Evolutionary conservation across 495 filamentous ascomycete genomes (phyloP).

Genomic region (Podospora comata): DNA sequence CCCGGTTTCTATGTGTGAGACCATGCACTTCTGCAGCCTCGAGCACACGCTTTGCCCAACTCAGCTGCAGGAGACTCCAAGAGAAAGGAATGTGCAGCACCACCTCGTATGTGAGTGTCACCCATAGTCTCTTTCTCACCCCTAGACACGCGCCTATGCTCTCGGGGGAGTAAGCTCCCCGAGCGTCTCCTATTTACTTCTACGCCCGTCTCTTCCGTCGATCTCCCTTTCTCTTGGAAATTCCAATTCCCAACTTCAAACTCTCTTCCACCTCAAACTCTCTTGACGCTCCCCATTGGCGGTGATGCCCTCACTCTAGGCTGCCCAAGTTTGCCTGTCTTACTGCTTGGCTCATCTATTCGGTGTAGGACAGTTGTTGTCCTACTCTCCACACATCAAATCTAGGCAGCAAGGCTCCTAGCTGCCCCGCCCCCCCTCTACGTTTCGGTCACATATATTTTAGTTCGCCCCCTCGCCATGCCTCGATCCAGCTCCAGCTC

Average conservation of each 20-base stretch:
- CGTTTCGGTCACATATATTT: background rate
- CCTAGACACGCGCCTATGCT: background rate
- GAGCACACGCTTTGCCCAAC: conserved; percentile 25
- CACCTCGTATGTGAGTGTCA: conserved; percentile 8
- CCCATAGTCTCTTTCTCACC: background rate
- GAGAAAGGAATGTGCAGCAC: conserved; percentile 7
- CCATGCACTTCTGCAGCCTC: conserved; percentile 26
- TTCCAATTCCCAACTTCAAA: background rate
- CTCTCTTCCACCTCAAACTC: background rate
- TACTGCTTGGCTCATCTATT: conserved; percentile 8
- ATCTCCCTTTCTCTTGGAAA: conserved; percentile 4
- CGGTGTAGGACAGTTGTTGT: conserved; percentile 6
- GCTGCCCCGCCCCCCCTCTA: background rate
- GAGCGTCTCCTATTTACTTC: conserved; percentile 18
- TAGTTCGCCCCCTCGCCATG: conserved; percentile 11
- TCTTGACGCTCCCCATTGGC: background rate
- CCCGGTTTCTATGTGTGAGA: conserved; percentile 20
- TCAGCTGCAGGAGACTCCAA: conserved; percentile 16
- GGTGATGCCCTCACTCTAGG: background rate
- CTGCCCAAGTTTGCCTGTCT: background rate
- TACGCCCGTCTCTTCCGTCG: conserved; percentile 12
- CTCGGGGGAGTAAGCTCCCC: conserved; percentile 13
- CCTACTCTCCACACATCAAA: background rate
- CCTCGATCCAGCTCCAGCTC: conserved; percentile 14
- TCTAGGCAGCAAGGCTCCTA: conserved; percentile 9